Evolutionary conservation across 2,329 filamentous ascomycete species (phyloP), one percentile per base, ranked within the genome.

Genomic region (Phialophora macrospora): DNA sequence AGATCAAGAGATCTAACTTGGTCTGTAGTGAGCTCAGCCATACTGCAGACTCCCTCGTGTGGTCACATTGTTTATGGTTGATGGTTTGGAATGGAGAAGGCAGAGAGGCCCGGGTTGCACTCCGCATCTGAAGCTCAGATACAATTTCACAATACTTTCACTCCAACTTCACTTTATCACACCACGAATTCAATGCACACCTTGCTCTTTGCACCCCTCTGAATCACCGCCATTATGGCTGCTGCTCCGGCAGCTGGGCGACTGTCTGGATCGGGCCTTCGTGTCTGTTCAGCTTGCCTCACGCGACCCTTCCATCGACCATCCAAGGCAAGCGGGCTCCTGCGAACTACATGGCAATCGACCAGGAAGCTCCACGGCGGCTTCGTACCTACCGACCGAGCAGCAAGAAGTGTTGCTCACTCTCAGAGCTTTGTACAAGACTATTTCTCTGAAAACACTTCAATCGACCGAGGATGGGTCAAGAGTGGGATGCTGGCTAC

Each of bases 1-100:
- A 89, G 85, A 73, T 93, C 90, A 28, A 93, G 83, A 48, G 85
- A 83, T 77, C 89, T 90, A 49, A 82, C 75, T 61, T 83, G 80
- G 55, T 80, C 77, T 57, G 74, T 73, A 4, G 70, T 76, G 58
- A 78, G 73, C 38, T 77, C 67, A 4, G 79, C 64, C 79, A 81
- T 81, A 24, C 9, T 20, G 26, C 44, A 28, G 32, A 54, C 24
- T 14, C 24, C 30, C 22, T 22, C 8, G 51, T 32, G 41, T 44
- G 4, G 41, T 51, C 17, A 34, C 51, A 41, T 22, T 22, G 30
- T 60, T 24, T 24, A 26, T 8, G 52, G 20, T 44, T 11, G 22
- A 51, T 26, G 48, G 22, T 12, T n/a, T 8, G 9, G 8, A 28
- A 51, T n/a, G 20, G 46, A 12, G 20, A 26, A 22, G 48, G 9